A percentile compares a stretch with the other conserved stretches of the same genome.
Conservation (phyloP, 495 filamentous ascomycete species). For the Podospora sp. region DNA sequence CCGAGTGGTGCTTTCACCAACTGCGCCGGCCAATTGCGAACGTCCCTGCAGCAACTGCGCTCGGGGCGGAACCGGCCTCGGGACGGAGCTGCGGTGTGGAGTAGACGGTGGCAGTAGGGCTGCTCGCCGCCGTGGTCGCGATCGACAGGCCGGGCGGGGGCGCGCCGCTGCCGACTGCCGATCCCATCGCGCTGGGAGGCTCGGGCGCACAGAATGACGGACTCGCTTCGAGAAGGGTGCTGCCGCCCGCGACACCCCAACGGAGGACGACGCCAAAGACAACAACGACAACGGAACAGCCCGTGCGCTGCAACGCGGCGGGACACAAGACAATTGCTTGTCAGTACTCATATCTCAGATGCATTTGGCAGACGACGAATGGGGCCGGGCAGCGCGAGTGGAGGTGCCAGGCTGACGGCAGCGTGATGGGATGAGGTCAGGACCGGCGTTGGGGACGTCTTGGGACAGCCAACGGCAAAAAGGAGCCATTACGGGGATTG, state of each 20-base stretch:
- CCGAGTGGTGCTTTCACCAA: conserved; percentile 4
- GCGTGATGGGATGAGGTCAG: conserved; percentile 9
- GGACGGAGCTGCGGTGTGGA: not conserved
- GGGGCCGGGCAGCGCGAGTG: not conserved
- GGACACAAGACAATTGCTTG: not conserved
- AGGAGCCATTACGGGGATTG: conserved; percentile 14
- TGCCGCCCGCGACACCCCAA: too few species aligned
- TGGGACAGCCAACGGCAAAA: conserved; percentile 2
- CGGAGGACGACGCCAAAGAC: not conserved
- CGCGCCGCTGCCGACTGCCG: not conserved
- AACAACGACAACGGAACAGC: not conserved
- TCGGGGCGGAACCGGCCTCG: conserved; percentile 1
- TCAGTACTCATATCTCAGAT: conserved; percentile 9
- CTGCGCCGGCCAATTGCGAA: not conserved
- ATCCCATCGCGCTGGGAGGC: not conserved
- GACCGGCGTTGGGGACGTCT: not conserved
- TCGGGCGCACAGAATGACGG: not conserved
- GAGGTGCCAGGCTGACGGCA: conserved; percentile 13
- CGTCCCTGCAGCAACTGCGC: not conserved
- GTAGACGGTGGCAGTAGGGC: not conserved
- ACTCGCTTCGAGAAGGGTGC: not conserved
- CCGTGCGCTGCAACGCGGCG: not conserved
- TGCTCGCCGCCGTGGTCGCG: not conserved
- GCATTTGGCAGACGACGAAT: not conserved
- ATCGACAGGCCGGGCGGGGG: not conserved